phyloP scores from a whole-genome alignment of 73 alveolate genomes.

The Paramecium caudatum region DNA sequence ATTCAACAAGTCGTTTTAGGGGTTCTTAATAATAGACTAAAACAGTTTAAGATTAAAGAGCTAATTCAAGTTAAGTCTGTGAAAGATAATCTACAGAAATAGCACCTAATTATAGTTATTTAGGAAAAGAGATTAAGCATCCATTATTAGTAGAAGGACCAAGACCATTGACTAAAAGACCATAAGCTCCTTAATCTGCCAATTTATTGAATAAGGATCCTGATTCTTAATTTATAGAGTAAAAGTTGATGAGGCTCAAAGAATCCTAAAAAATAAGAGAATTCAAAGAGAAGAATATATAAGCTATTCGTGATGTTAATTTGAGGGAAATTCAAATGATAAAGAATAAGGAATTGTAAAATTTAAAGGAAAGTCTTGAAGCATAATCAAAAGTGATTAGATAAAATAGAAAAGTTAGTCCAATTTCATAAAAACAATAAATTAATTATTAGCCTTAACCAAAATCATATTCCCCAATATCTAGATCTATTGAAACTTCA shows the following conservation, averaged over 20 bases:
- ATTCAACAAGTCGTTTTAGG: constrained; percentile 61
- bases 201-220: background rate
- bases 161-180: constrained; percentile 18
- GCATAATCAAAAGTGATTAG: background rate
- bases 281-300: background rate
- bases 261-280: constrained; percentile 3
- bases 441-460: background rate
- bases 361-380: background rate
- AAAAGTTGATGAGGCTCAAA: background rate
- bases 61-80: background rate
- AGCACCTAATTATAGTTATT: background rate
- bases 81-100: constrained; percentile 12
- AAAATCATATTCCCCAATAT: background rate
- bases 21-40: background rate
- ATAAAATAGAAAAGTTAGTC: background rate
- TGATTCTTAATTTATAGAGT: background rate
- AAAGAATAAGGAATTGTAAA: background rate
- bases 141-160: constrained; percentile 34
- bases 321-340: background rate
- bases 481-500: background rate
- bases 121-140: background rate
- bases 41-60: constrained; percentile 13
- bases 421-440: background rate
- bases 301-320: background rate
- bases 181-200: background rate